Evolutionary conservation across 192 early-diverging fungal genomes (phyloP).

Genomic region (Podila epicladia): DNA sequence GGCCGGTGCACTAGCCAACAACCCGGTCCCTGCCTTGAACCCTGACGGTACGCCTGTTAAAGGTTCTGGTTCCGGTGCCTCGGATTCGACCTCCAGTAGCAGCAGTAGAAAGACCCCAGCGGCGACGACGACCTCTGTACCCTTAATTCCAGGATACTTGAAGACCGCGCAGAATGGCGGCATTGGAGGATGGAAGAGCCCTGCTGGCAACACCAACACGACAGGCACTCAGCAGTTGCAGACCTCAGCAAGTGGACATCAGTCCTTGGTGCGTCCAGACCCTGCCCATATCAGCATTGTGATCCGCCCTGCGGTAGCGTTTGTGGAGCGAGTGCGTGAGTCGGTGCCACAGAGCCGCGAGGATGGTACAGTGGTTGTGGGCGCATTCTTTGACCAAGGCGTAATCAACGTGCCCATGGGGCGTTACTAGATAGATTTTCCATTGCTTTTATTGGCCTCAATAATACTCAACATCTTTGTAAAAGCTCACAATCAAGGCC

Average conservation of each 20-base stretch:
- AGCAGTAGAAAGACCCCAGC: constrained; percentile 11
- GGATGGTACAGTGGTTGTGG: constrained; percentile 48
- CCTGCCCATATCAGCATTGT: constrained; percentile 49
- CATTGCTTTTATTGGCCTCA: no score
- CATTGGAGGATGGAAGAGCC: constrained; percentile 27
- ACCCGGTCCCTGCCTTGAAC: constrained; percentile 16
- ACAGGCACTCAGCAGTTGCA: constrained; percentile 19
- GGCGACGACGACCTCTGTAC: constrained; percentile 39
- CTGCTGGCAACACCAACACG: constrained; percentile 3
- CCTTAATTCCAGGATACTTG: constrained; percentile 40
- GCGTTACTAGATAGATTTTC: constrained; percentile 17
- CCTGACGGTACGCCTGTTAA: constrained; percentile 1
- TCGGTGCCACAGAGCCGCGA: constrained; percentile 45
- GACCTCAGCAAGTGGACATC: constrained; percentile 45
- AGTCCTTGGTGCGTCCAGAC: constrained; percentile 33
- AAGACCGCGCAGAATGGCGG: constrained; percentile 36
- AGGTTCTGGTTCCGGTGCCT: background rate
- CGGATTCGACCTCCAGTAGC: background rate
- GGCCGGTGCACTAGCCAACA: constrained; percentile 13
- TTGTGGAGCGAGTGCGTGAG: constrained; percentile 42
- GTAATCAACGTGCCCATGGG: constrained; percentile 50
- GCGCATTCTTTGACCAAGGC: constrained; percentile 50
- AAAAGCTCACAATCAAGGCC: no score
- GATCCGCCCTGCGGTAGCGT: constrained; percentile 43
- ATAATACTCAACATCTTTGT: no score